Base-by-base conservation (phyloP, 1,284 basidiomycete species). In the Cerrena zonata region DNA sequence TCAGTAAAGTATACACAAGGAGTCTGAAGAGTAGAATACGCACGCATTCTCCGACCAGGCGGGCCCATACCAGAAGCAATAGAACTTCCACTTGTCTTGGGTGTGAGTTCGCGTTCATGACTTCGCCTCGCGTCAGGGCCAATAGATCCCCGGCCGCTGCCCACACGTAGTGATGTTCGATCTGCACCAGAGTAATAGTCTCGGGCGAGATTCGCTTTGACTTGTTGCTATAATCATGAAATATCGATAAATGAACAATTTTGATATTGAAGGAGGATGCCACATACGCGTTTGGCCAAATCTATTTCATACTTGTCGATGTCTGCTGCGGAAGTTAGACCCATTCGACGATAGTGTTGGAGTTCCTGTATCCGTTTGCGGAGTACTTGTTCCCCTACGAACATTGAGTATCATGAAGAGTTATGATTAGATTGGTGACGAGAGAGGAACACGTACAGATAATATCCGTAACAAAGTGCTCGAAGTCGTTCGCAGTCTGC, bases 401-500 rank as follows among this genome's bases (percentile, higher is more conserved):
- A 4, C 25, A 22, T 15, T 18, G 19, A 39, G 15, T 36, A 38
- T 54, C 22, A 53, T 47, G 22, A 23, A 18, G 42, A 25, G n/a
- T 25, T 5, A n/a, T n/a, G n/a, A n/a, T n/a, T n/a, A n/a, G n/a
- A n/a, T n/a, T n/a, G n/a, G n/a, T n/a, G n/a, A n/a, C n/a, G 30
- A 25, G n/a, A 38, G 40, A 26, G 19, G 13, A 42, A 43, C 19
- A 54, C 84, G 50, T 73, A 94, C 91, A 94, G 25, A 97, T 78
- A 51, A 98, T 80, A 48, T 96, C 94, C 21, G 93, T 82, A 25
- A 89, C 77, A 62, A 99, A 90, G 2, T 77, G 76, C 64, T 99
- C 95, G 60, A 91, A 96, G 65, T 99, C 94, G 53, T 89, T 82
- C 1, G 91, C 86, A 0, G 93, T 95, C 67, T 97, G 94, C 43